Base-by-base conservation (phyloP, 2,329 filamentous ascomycete genomes). In the Apiospora sp. region DNA sequence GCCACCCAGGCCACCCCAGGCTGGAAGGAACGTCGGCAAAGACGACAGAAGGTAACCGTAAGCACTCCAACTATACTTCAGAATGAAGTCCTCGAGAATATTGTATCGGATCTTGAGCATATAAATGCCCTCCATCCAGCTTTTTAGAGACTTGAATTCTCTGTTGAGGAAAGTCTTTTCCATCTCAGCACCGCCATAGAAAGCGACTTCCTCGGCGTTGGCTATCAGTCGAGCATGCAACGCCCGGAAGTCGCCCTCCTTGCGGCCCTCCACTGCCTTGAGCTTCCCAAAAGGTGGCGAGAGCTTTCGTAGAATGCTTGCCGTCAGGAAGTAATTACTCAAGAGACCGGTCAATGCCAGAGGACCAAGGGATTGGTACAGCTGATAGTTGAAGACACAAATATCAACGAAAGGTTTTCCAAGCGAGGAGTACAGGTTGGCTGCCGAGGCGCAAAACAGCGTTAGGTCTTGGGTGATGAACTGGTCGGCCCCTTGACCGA, bases 321-420 rank as follows among this genome's bases (percentile, higher is more conserved):
- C 96, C 0, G 96, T 99, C 69, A 96, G 86, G 83, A 98, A 95
- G 83, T 99, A 99, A 80, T 98, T 98, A 80, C 94, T 93, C 76
- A 98, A 84, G 43, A 99, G 89, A 0, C 94, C 96, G 5, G 92
- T 93, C 72, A 98, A 85, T 0, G 96, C 96, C 24, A 98, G 83
- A 0, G 96, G 95, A 0, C 96, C 96, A 0, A 99, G 87, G 0
- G 95, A 97, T 48, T 92, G 92, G 82, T 97, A 98, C 0, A 99
- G 90, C 82, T 99, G 96, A 82, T 97, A 99, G 83, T 97, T 99
- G 87, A 99, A 99, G 67, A 98, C 96, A 76, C 95, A 94, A 2
- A 99, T 87, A 81, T 99, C 96, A n/a, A 99, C 94, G 76, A 98
- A 91, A 0, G 96, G 96, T 82, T 99, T 99, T n/a, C 96, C 96